These are phyloP conservation scores for Podospora pseudopauciseta DNA, from an alignment of 495 filamentous ascomycete species.

Conservation along the genomic window DNA sequence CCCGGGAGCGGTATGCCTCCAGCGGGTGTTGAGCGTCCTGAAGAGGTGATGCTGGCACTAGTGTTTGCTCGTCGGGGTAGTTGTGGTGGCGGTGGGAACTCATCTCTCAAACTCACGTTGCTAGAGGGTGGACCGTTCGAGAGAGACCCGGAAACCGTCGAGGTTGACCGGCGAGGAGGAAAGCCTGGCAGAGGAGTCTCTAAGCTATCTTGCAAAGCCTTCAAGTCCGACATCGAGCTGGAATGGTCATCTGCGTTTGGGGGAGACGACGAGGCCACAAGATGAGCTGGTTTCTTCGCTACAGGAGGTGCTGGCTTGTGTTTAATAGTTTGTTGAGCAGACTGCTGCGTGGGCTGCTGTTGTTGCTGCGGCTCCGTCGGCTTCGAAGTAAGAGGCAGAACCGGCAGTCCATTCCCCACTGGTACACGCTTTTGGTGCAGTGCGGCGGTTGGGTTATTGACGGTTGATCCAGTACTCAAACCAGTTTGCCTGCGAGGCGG, in stretches of 20 bases:
- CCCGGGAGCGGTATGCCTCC: constrained; percentile 29
- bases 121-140: constrained; percentile 4
- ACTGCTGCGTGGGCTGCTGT: constrained; percentile 31
- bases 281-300: constrained; percentile 52
- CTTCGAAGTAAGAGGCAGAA: constrained; percentile 29
- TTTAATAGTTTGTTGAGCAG: constrained; percentile 31
- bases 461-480: constrained; percentile 6
- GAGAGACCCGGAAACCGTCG: constrained; percentile 6
- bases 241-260: constrained; percentile 21
- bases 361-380: constrained; percentile 34
- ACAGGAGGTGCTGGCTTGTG: constrained; percentile 51
- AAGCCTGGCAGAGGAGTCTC: constrained; percentile 8
- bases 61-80: constrained; percentile 20
- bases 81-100: constrained; percentile 11
- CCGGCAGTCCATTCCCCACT: constrained; percentile 25
- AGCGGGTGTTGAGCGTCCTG: constrained; percentile 14
- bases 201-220: not conserved
- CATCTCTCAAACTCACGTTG: constrained; percentile 9
- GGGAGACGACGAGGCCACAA: constrained; percentile 39
- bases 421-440: constrained; percentile 21
- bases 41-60: constrained; percentile 10
- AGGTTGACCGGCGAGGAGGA: constrained; percentile 13
- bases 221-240: constrained; percentile 3
- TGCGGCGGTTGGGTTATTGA: constrained; percentile 8
- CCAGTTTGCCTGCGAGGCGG: constrained; percentile 46